Evolutionary conservation across 2,329 filamentous ascomycete species (phyloP).

Genomic region (Fusarium transvaalense): DNA sequence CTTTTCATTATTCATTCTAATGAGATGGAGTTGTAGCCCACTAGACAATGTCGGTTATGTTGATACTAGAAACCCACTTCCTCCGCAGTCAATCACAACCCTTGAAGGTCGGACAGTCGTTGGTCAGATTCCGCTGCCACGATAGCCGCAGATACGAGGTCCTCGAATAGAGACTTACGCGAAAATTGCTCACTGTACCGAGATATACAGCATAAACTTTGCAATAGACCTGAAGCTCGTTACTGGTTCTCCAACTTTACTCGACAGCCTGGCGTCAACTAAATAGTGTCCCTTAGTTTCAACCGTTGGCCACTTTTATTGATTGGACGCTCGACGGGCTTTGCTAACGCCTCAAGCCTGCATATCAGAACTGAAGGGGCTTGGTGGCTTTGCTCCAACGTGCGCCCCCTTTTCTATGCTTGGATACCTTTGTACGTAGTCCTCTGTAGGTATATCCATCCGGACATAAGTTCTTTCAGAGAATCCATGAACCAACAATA

Average conservation of each 20-base stretch:
- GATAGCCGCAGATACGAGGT: slow-evolving; percentile 7
- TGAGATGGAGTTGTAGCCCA: slow-evolving; percentile 19
- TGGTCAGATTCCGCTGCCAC: slow-evolving; percentile 1
- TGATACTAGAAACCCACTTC: slow-evolving; percentile 13
- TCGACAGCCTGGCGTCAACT: slow-evolving; percentile 7
- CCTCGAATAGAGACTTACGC: slow-evolving; percentile 3
- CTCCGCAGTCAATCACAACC: background rate
- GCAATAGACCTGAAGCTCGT: slow-evolving; percentile 1
- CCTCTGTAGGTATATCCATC: background rate
- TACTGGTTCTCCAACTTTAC: slow-evolving; percentile 4
- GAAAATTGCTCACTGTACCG: slow-evolving; percentile 8
- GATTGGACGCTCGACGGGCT: background rate
- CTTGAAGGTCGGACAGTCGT: background rate
- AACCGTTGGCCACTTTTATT: slow-evolving; percentile 2
- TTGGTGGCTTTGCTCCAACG: slow-evolving; percentile 1
- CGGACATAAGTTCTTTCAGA: slow-evolving; percentile 1
- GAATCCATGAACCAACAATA: slow-evolving; percentile 6
- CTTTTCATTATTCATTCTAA: slow-evolving; percentile 10
- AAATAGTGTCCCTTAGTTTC: slow-evolving; percentile 22
- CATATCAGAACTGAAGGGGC: slow-evolving; percentile 26
- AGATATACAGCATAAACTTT: background rate
- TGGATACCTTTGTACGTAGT: background rate
- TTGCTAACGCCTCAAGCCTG: slow-evolving; percentile 22
- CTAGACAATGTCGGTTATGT: slow-evolving; percentile 7
- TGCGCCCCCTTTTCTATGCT: slow-evolving; percentile 25